These are phyloP conservation scores for Suhomyces chickasaworum DNA, from an alignment of 1,139 yeast genomes.

Conservation along the genomic window DNA sequence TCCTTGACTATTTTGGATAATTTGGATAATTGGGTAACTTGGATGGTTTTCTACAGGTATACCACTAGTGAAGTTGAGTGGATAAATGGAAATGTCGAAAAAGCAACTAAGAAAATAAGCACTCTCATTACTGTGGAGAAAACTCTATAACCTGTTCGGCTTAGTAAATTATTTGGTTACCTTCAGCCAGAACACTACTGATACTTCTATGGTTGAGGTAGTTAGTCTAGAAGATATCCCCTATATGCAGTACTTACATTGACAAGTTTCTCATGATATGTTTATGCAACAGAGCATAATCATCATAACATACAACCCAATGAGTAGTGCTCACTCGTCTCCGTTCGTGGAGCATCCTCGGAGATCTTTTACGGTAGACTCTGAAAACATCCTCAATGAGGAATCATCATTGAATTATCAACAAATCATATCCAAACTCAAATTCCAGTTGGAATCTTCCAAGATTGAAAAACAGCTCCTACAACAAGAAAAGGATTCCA, in stretches of 20 bases:
- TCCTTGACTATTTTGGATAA: no score
- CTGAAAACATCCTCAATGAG: constrained; percentile 5
- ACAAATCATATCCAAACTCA: constrained; percentile 25
- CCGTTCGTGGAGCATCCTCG: constrained; percentile 48
- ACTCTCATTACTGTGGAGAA: no score
- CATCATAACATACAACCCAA: constrained; percentile 1
- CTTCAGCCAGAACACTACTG: no score
- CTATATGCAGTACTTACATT: not conserved
- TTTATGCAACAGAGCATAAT: not conserved
- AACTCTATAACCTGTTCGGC: no score
- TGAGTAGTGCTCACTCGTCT: constrained; percentile 34
- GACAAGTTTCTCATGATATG: not conserved
- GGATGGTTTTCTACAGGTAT: no score
- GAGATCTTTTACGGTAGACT: constrained; percentile 3
- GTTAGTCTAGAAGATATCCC: no score
- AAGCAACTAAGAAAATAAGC: no score
- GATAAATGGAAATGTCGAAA: no score
- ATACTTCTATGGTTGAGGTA: no score
- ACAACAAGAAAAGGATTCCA: constrained; percentile 35
- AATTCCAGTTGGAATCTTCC: constrained; percentile 33
- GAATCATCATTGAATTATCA: constrained; percentile 16
- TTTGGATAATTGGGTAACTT: no score
- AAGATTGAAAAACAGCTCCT: constrained; percentile 38
- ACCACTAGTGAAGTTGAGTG: no score
- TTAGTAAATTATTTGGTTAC: no score